Base-by-base conservation (phyloP, 768 basidiomycete genomes). In the Termitomyces sp. region DNA sequence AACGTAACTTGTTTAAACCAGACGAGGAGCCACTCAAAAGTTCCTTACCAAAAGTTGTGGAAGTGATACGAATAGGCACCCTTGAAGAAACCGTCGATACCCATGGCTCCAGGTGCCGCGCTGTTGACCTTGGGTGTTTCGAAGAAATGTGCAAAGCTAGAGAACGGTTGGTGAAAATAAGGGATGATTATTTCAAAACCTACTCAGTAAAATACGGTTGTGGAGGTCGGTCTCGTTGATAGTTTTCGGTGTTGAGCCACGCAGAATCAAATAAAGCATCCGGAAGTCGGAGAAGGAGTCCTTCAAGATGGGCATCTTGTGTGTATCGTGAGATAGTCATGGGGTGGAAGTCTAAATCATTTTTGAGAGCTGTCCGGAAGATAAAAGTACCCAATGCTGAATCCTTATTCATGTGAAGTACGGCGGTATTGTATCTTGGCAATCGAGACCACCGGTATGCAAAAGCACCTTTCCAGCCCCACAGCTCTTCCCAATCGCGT, bases 401-500 rank as follows among this genome's bases (percentile, higher is more conserved):
- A 20, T 84, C 84, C 70, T 92, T 94, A 81, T 96, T 94, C 76
- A 99, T 78, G 68, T 88, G 92, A 59, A 99, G 79, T 11, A 98
- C 93, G 2, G 97, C 95, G 13, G 96, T 98, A 77, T 98, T 98
- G 72, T 98, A 98, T 69, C 88, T 91, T 66, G 90, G 84, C 60
- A 95, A 76, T 49, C 92, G 86, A 22, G 90, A 92, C 96, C 96
- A 99, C 2, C 96, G 81, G 70, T 98, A 98, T 8, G 96, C 95
- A 65, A 97, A 99, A 18, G 94, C 94, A 40, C 95, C 95, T 65
- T 88, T 85, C 88, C 92, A 97, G 30, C 92, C 93, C 93, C 93
- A 98, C 5, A 99, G 76, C 63, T 98, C 96, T 68, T 97, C 95
- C 97, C 97, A 99, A 67, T 99, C 96, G 22, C 97, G 88, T 33